A percentile compares a stretch with the other conserved stretches of the same genome.
These are phyloP conservation scores for Entamoeba histolytica DNA, from an alignment of 208 protist genomes.

Conservation along the genomic window DNA sequence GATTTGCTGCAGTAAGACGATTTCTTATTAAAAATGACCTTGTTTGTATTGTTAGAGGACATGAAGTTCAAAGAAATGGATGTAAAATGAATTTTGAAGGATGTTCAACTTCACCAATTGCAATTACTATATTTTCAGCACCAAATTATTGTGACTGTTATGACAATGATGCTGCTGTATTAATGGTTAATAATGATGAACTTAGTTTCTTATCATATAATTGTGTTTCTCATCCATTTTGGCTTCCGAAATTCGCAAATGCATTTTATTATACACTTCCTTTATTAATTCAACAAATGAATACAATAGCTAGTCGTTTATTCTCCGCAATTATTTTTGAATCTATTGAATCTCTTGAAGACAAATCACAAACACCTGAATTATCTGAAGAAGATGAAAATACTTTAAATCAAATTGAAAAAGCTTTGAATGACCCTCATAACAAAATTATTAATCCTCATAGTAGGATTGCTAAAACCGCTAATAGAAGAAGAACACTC, in stretches of 20 bases:
- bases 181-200: background rate
- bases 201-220: background rate
- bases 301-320: background rate
- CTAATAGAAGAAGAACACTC: background rate
- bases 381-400: background rate
- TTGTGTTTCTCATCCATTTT: background rate
- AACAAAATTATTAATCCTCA: background rate
- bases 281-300: background rate
- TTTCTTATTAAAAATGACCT: background rate
- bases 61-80: background rate
- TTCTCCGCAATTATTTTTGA: background rate
- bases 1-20: background rate
- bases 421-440: background rate
- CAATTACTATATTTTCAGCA: background rate
- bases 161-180: background rate
- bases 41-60: background rate
- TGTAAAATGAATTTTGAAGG: background rate
- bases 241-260: background rate
- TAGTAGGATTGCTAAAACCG: background rate
- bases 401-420: too few species aligned
- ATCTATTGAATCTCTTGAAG: background rate
- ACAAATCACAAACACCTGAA: background rate
- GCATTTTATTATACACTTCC: background rate
- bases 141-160: conserved; percentile 2
- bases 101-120: background rate